Percentiles rank a stretch among this genome's conserved stretches.
phyloP scores from a whole-genome alignment of 331 rosid species.

The Stylosanthes scabra region DNA sequence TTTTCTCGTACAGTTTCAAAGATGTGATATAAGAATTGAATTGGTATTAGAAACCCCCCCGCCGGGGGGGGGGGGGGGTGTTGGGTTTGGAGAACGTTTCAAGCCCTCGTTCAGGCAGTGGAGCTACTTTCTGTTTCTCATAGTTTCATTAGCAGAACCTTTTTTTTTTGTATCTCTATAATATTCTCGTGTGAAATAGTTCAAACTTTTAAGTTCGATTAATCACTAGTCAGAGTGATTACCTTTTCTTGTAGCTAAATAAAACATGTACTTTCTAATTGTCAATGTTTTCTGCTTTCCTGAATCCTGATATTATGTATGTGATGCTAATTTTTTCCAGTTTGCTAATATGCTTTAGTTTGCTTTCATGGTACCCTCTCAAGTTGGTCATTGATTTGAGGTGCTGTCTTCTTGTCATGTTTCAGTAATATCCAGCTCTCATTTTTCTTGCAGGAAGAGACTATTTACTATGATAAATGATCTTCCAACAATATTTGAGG shows the following conservation, averaged over 20 bases:
- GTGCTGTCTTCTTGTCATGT: constrained; percentile 3
- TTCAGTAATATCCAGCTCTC: constrained; percentile 31
- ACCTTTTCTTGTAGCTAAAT: background rate
- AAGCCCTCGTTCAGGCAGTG: background rate
- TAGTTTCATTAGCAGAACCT: background rate
- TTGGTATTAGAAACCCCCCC: background rate
- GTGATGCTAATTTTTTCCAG: background rate
- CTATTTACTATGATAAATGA: constrained; percentile 85
- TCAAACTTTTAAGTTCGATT: background rate
- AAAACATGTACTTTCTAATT: background rate
- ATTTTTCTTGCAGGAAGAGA: constrained; percentile 66
- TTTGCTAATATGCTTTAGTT: constrained; percentile 19
- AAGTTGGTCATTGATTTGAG: constrained; percentile 22
- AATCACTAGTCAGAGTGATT: background rate
- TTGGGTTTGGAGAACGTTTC: background rate
- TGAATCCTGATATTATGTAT: background rate
- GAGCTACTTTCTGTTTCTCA: background rate
- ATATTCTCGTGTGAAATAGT: background rate
- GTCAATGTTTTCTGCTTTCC: background rate
- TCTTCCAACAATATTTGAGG: constrained; percentile 82
- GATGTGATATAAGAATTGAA: background rate
- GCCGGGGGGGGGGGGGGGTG: no score
- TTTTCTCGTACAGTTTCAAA: background rate
- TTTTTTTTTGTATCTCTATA: background rate
- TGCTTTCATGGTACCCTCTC: constrained; percentile 20